Conservation (phyloP, 169 alveolate genomes). For the Cryptosporidium andersoni region DNA sequence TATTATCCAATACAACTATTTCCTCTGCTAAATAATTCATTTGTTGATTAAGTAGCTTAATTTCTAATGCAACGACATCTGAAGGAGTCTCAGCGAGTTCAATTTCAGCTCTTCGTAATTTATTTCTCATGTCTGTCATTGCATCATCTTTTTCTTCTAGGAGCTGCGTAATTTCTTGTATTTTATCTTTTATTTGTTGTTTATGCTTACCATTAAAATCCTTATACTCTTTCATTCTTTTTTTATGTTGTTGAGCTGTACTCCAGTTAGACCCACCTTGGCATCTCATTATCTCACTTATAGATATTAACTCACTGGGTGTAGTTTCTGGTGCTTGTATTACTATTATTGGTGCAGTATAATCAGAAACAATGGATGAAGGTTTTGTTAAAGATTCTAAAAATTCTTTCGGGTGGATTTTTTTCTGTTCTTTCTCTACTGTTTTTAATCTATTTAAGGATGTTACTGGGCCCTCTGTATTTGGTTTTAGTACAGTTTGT, state of each 20-base stretch:
- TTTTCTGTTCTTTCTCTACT: background rate
- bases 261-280: conserved; percentile 60
- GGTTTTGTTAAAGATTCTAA: conserved; percentile 56
- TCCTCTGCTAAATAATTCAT: conserved; percentile 65
- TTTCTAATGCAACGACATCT: conserved; percentile 50
- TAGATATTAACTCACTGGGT: conserved; percentile 41
- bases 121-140: conserved; percentile 56
- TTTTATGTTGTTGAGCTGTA: conserved; percentile 36
- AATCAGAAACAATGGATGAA: conserved; percentile 50
- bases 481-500: conserved; percentile 54
- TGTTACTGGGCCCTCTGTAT: conserved; percentile 25
- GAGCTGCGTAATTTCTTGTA: conserved; percentile 10
- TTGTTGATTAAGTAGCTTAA: conserved; percentile 53
- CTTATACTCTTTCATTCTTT: conserved; percentile 48
- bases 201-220: conserved; percentile 52
- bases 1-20: conserved; percentile 33
- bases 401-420: conserved; percentile 45
- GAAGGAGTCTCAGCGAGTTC: conserved; percentile 56
- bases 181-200: conserved; percentile 30
- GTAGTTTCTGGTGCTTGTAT: conserved; percentile 68
- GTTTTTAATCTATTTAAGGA: conserved; percentile 21
- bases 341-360: conserved; percentile 69
- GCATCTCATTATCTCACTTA: conserved; percentile 50
- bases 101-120: conserved; percentile 20
- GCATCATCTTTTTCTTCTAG: conserved; percentile 50